Percentiles rank a stretch among this genome's conserved stretches.
Conservation (phyloP, 108 stramenopile genomes). For the Schizochytrium sp. region DNA sequence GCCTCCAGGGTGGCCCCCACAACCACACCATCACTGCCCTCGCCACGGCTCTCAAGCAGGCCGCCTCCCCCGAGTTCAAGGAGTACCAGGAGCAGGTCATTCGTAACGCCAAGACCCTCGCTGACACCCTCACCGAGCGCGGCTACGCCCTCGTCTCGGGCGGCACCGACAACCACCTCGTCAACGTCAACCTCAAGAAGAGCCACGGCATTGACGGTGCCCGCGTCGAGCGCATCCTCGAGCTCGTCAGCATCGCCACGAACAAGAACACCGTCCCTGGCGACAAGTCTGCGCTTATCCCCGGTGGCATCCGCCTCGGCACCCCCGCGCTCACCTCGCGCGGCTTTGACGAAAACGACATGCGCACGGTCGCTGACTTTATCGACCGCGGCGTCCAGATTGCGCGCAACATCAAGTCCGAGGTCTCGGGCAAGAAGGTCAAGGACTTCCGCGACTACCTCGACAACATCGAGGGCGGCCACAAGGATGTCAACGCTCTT, state of each 20-base stretch:
- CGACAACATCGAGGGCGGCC: conserved; percentile 22
- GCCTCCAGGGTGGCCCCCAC: conserved; percentile 97
- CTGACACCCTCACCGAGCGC: conserved; percentile 60
- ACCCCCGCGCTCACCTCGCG: conserved; percentile 94
- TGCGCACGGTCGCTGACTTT: conserved; percentile 83
- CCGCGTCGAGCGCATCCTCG: conserved; percentile 90
- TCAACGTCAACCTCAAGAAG: conserved; percentile 91
- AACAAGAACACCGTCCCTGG: conserved; percentile 96
- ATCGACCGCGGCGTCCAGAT: conserved; percentile 90
- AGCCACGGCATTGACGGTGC: conserved; percentile 83
- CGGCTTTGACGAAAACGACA: conserved; percentile 93
- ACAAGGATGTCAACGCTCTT: conserved; percentile 63
- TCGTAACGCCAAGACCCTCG: conserved; percentile 43
- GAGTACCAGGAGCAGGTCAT: conserved; percentile 78
- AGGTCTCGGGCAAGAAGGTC: conserved; percentile 77
- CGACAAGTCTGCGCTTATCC: conserved; percentile 82
- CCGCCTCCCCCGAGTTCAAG: conserved; percentile 75
- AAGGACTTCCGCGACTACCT: conserved; percentile 63
- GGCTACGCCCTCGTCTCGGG: conserved; percentile 93
- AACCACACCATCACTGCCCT: conserved; percentile 98
- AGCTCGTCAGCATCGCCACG: conserved; percentile 83
- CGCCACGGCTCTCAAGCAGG: conserved; percentile 90
- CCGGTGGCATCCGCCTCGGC: conserved; percentile 98
- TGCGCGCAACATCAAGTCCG: conserved; percentile 58
- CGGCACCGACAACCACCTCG: conserved; percentile 98